Base-by-base conservation (phyloP, 805 yeast genomes). In the Metschnikowia cubensis region DNA sequence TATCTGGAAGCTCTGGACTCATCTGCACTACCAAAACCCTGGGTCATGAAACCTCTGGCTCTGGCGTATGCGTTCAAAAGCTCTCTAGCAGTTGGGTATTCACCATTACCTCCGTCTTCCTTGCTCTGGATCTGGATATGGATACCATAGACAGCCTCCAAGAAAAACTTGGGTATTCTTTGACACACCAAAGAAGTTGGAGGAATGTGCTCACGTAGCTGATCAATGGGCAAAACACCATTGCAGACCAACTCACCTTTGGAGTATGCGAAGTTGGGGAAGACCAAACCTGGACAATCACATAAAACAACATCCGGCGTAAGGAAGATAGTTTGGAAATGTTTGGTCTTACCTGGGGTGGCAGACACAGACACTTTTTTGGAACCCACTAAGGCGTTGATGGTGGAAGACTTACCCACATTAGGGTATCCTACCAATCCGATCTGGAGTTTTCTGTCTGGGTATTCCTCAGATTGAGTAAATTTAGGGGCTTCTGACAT, bases 251-350 rank as follows among this genome's bases (percentile, higher is more conserved):
- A 79, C 61, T 94, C 99, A 59, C 96, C 98, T 63, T 90, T 91
- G 21, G 97, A 88, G 65, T 87, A 88, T 6, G 98, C 98, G 66
- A 94, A 94, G 63, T 92, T 94, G 21, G 99, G 99, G 75, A 94
- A 94, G 15, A 94, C 99, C 54, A 94, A 77, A 79, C 99, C 99
- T 2, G 99, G 99, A 76, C 99, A 94, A 77, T 94, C 99, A 71
- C 98, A 94, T 47, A 94, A 75, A 58, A 90, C 77, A 2, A 94
- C 94, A 35, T 85, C 78, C 47, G 86, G 87, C 0, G 96, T 82
- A 41, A 94, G 77, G 63, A 82, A 81, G 54, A 94, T 91, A 1
- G 99, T 94, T 74, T 94, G 99, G 78, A 94, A 94, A 76, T 94
- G 99, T 67, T 94, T 94, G 13, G 99, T 94, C 67, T 94, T 94